Conservation (phyloP, 2,329 filamentous ascomycete genomes). For the Pseudocercospora crystallina region DNA sequence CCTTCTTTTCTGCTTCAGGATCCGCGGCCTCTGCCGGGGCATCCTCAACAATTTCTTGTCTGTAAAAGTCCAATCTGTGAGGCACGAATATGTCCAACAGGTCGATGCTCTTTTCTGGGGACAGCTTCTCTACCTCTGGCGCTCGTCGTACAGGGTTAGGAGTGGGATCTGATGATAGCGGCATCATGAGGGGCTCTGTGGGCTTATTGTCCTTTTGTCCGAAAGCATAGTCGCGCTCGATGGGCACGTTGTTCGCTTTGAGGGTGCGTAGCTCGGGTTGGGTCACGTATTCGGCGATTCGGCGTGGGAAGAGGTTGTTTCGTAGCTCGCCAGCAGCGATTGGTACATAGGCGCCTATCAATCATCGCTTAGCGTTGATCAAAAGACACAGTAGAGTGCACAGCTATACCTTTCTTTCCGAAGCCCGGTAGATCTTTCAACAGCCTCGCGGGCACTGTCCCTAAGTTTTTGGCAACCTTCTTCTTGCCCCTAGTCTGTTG, state of each 20-base stretch:
- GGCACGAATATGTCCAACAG: conserved; percentile 52
- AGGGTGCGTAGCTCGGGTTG: conserved; percentile 46
- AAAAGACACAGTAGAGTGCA: not conserved
- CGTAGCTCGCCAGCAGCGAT: conserved; percentile 55
- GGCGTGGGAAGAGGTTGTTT: conserved; percentile 54
- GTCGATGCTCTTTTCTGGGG: conserved; percentile 45
- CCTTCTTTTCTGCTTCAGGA: conserved; percentile 6
- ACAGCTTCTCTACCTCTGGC: conserved; percentile 41
- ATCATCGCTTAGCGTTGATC: conserved; percentile 2
- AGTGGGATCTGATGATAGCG: conserved; percentile 21
- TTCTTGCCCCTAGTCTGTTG: conserved; percentile 40
- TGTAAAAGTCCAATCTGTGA: conserved; percentile 48
- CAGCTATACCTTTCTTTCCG: conserved; percentile 45
- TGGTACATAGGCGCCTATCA: conserved; percentile 52
- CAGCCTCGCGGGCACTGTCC: conserved; percentile 51
- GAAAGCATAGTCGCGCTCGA: conserved; percentile 51
- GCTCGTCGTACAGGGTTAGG: conserved; percentile 10
- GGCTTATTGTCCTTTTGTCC: conserved; percentile 18
- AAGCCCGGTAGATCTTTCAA: conserved; percentile 54
- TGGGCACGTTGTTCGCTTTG: conserved; percentile 43
- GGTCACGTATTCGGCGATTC: conserved; percentile 55
- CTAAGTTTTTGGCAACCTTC: conserved; percentile 32
- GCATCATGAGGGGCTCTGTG: conserved; percentile 1
- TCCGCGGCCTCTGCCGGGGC: conserved; percentile 28
- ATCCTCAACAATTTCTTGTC: conserved; percentile 43